Evolutionary conservation across 2,329 filamentous ascomycete genomes (phyloP).

Genomic region (Ceratocystiopsis sp.): DNA sequence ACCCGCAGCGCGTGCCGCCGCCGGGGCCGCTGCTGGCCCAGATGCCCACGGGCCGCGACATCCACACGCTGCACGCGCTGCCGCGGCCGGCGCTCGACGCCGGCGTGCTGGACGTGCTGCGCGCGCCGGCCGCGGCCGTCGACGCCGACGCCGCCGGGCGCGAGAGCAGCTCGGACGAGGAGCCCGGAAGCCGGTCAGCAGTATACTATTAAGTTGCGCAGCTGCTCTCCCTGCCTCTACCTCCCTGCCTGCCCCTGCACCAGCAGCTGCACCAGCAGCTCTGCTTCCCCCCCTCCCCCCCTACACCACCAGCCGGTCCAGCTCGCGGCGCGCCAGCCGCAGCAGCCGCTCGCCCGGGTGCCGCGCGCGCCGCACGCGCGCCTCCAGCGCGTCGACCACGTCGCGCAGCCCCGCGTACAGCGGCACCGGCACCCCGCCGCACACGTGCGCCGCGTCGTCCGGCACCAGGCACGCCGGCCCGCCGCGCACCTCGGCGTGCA

Average conservation of each 20-base stretch:
- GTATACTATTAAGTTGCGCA: no score
- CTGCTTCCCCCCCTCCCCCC: no score
- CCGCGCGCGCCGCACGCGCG: no score
- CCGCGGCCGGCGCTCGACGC: conserved; percentile 46
- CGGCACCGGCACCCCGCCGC: conserved; percentile 6
- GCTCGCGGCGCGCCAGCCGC: conserved; percentile 33
- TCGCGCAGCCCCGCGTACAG: conserved; percentile 35
- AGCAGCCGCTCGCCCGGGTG: no score
- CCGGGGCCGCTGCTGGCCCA: conserved; percentile 54
- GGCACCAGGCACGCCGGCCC: no score
- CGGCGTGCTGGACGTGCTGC: conserved; percentile 45
- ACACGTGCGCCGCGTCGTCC: neutral
- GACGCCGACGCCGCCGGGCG: conserved; percentile 16
- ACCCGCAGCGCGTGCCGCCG: conserved; percentile 60
- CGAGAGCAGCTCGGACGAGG: conserved; percentile 26
- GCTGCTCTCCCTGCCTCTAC: no score
- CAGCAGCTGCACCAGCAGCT: no score
- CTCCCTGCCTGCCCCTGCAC: no score
- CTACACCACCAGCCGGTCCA: conserved; percentile 29
- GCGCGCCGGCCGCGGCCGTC: conserved; percentile 29
- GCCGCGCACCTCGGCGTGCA: conserved; percentile 13
- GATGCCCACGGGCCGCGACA: conserved; percentile 79
- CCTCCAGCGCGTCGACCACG: no score
- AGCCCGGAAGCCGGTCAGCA: no score
- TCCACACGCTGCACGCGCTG: conserved; percentile 56